These are phyloP conservation scores for Apiospora malaysiana DNA, from an alignment of 2,329 filamentous ascomycete species.

Conservation along the genomic window DNA sequence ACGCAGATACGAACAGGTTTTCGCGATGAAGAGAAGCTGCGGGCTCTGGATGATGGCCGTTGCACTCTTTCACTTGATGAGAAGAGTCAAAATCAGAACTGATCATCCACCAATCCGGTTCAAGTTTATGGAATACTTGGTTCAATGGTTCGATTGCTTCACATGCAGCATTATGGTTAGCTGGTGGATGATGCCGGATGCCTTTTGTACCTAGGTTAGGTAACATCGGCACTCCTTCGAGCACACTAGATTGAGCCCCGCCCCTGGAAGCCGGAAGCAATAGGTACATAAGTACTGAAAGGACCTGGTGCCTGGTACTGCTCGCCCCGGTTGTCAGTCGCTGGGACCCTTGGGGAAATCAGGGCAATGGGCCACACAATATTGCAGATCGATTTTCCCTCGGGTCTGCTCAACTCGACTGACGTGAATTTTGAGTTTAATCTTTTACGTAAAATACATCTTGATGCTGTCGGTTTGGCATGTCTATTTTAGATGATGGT, in stretches of 20 bases:
- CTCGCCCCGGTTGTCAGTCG: neutral
- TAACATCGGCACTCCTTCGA: neutral
- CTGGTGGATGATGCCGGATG: neutral
- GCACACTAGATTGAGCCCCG: neutral
- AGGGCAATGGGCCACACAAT: neutral
- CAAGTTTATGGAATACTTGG: neutral
- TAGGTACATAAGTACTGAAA: too few species aligned
- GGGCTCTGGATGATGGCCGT: neutral
- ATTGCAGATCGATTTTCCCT: neutral
- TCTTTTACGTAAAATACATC: neutral
- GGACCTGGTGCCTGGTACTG: too few species aligned
- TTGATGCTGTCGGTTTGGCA: neutral
- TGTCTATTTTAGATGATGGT: neutral
- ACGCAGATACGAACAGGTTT: neutral
- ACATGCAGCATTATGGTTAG: too few species aligned
- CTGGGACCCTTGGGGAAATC: neutral
- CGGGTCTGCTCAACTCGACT: neutral
- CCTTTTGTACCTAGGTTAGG: too few species aligned
- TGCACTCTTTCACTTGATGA: neutral
- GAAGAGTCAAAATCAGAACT: neutral
- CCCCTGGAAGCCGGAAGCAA: too few species aligned
- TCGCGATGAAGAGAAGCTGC: neutral
- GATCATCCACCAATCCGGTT: too few species aligned
- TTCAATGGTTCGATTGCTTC: too few species aligned
- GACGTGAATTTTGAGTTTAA: too few species aligned